Evolutionary conservation across 768 basidiomycete species (phyloP), one percentile per base, ranked within the genome.

Genomic region (Lentinula detonsa): DNA sequence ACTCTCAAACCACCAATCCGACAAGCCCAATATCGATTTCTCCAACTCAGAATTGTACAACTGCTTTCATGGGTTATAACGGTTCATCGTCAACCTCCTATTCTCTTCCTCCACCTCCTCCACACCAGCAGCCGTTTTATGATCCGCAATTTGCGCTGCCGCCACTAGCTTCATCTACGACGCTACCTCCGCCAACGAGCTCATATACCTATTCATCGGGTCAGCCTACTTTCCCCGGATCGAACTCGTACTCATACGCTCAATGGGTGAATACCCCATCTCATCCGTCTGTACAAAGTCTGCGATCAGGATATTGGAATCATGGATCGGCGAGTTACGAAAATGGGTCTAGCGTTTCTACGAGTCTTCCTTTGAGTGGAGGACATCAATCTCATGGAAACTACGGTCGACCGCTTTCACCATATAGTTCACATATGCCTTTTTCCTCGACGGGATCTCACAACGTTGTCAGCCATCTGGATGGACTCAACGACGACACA

Each of bases 31-130:
- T 74, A 65, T 63, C 74, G 70, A 73, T 73, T 68, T 58, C 78
- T 61, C 63, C 21, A 5, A 56, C 78, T 61, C 63, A 43, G 15
- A 56, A 71, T 60, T 62, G 75, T 69, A 71, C 74, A 52, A 79
- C 81, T 77, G 78, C 79, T 62, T 78, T 77, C 67, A 70, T 81
- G 62, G 75, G 74, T 62, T 81, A 81, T 71, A 72, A 68, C 67
- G 62, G 73, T 57, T 59, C 73, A 67, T 58, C 71, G 70, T 23
- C 70, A 70, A 54, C 67, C 64, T 60, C 70, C 23, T 60, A 60
- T 60, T 52, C 59, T 18, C 48, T 60, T 10, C 49, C 59, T 37
- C 57, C 57, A 15, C 57, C 57, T 16, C 49, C 48, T 9, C 59
- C 35, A 5, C 59, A 60, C 15, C 50, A 76, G 42, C 64, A 75